Conservation (phyloP, 1,284 basidiomycete genomes). For the Trametes pubescens region DNA sequence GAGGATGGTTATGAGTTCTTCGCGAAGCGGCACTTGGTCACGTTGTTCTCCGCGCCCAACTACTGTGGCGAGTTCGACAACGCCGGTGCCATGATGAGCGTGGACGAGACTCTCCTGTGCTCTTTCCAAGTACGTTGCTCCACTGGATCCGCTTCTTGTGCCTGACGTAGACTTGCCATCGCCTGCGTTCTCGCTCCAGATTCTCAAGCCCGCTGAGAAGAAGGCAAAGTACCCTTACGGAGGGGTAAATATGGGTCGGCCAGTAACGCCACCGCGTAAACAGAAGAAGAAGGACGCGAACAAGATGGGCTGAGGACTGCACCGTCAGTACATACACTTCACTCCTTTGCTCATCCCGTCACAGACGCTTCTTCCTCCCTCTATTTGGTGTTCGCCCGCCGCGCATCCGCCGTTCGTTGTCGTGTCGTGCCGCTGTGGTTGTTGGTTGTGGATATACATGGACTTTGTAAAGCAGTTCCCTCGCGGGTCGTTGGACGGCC, state of each 20-base stretch:
- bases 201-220: slow-evolving; percentile 99
- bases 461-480: slow-evolving; percentile 28
- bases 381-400: slow-evolving; percentile 32
- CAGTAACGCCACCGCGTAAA: slow-evolving; percentile 84
- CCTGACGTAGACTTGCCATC: background rate
- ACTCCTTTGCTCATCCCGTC: slow-evolving; percentile 34
- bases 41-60: slow-evolving; percentile 97
- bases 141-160: background rate
- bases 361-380: slow-evolving; percentile 40
- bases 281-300: slow-evolving; percentile 83
- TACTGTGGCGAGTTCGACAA: slow-evolving; percentile 99
- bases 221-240: slow-evolving; percentile 93
- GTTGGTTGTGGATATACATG: slow-evolving; percentile 35
- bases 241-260: slow-evolving; percentile 81
- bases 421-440: slow-evolving; percentile 29
- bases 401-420: slow-evolving; percentile 33
- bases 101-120: slow-evolving; percentile 97
- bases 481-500: slow-evolving; percentile 25
- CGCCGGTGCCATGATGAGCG: slow-evolving; percentile 99
- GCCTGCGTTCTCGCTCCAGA: slow-evolving; percentile 55
- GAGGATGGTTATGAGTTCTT: slow-evolving; percentile 99
- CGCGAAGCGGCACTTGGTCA: slow-evolving; percentile 96
- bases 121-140: slow-evolving; percentile 90
- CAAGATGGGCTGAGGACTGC: slow-evolving; percentile 66
- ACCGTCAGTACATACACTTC: slow-evolving; percentile 41